Base-by-base conservation (phyloP, 2,329 filamentous ascomycete genomes). In the Trichocomaceae sp. region DNA sequence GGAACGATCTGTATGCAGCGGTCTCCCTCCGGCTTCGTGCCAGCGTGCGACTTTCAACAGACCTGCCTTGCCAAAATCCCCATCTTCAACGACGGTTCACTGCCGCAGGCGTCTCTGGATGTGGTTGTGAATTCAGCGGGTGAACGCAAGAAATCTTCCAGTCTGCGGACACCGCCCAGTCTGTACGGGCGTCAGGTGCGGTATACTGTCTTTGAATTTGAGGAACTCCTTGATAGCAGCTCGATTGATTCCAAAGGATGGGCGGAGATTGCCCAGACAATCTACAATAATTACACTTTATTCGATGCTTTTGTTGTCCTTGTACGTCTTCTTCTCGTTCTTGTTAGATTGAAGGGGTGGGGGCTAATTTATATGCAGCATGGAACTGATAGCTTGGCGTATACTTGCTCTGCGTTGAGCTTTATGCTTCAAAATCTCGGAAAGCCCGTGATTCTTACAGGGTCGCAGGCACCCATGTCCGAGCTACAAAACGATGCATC, bases 391-490 rank as follows among this genome's bases (percentile, higher is more conserved):
- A 95, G 88, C 45, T 77, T 96, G 50, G 88, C 87, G 17, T 96
- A 96, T 72, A 93, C 90, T 4, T 88, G 88, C 58, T 95, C 90
- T 5, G 91, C 91, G 3, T 78, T 96, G 56, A 93, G 88, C 62
- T 96, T 96, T 75, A 95, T 96, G 88, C 82, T 96, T 68, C 82
- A 87, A 64, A 90, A 95, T 66, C 79, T 96, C 13, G 90, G 90
- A 50, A 96, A 96, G 75, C 89, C 91, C 1, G 88, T 96, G 31
- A 86, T 96, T 53, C 77, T 96, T 48, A 96, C 91, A 3, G 86
- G 86, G 1, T 87, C 84, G 2, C 86, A 90, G 67, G 87, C 90
- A 0, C 89, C 89, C 47, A 96, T 96, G 80, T 87, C 93, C 63
- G 85, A 91, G 58, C 81, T 95, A 23, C 90, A 96, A 71, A 93